A percentile compares a stretch with the other conserved stretches of the same genome.
phyloP scores from a whole-genome alignment of 2,329 filamentous ascomycete genomes.

The Helotiales sp. region DNA sequence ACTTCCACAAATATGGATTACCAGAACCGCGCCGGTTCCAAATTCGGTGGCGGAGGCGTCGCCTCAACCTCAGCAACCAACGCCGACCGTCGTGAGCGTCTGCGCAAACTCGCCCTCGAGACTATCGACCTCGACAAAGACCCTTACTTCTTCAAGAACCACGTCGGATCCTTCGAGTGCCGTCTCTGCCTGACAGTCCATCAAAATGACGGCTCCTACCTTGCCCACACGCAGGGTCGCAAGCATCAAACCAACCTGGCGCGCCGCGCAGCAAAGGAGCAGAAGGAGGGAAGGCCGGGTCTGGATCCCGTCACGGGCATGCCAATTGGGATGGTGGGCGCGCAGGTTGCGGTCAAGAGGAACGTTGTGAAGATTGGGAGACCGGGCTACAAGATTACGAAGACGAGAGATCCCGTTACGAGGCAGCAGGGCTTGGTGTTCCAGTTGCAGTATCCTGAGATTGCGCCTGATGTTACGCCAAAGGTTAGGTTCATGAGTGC shows the following conservation, averaged over 20 bases:
- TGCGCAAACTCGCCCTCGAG: slow-evolving; percentile 97
- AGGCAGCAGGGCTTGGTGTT: slow-evolving; percentile 91
- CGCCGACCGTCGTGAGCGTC: slow-evolving; percentile 93
- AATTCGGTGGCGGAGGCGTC: slow-evolving; percentile 96
- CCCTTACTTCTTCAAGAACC: slow-evolving; percentile 99
- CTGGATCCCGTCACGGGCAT: slow-evolving; percentile 71
- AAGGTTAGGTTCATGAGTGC: slow-evolving; percentile 97
- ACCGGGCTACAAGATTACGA: slow-evolving; percentile 97
- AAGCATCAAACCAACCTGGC: slow-evolving; percentile 99
- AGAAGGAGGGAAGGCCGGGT: slow-evolving; percentile 77
- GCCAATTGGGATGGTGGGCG: slow-evolving; percentile 76
- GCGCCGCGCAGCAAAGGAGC: slow-evolving; percentile 91
- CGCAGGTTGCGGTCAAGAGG: slow-evolving; percentile 65
- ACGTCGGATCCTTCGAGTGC: slow-evolving; percentile 97
- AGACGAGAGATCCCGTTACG: slow-evolving; percentile 87
- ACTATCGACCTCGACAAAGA: slow-evolving; percentile 99
- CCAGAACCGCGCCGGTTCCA: slow-evolving; percentile 93
- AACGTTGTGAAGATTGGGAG: slow-evolving; percentile 94
- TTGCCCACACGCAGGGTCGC: slow-evolving; percentile 96
- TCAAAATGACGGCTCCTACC: slow-evolving; percentile 98
- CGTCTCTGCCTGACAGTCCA: slow-evolving; percentile 96
- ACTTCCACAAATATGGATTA: slow-evolving; percentile 61
- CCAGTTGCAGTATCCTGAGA: slow-evolving; percentile 94
- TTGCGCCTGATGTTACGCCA: slow-evolving; percentile 74
- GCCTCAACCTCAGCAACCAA: slow-evolving; percentile 93